A percentile compares a stretch with the other conserved stretches of the same genome.
Conservation (phyloP, 208 protist genomes). For the Leishmania aethiopica region DNA sequence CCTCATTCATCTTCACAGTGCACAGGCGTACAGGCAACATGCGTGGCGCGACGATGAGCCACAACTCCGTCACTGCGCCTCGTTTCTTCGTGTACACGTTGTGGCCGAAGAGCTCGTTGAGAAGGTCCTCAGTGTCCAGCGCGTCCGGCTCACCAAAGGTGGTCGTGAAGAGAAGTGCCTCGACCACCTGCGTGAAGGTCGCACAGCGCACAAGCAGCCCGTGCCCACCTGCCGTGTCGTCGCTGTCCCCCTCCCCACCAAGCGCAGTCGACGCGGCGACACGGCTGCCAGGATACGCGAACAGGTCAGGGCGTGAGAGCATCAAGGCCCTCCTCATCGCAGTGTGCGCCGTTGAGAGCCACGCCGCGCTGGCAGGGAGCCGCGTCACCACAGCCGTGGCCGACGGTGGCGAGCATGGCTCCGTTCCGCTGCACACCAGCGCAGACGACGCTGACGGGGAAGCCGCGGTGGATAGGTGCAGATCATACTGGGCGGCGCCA, state of each 20-base stretch:
- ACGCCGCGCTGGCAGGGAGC: conserved; percentile 6
- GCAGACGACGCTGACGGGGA: background rate
- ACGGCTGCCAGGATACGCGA: background rate
- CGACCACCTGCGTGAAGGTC: conserved; percentile 1
- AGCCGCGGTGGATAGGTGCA: background rate
- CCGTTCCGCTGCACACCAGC: background rate
- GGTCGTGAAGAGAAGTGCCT: conserved; percentile 11
- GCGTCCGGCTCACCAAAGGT: background rate
- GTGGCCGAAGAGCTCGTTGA: background rate
- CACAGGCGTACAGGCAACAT: background rate
- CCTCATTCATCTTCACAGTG: background rate
- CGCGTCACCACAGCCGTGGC: background rate
- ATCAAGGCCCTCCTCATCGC: conserved; percentile 4
- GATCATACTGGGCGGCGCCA: conserved; percentile 2
- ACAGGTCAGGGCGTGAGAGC: background rate
- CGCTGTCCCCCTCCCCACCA: background rate
- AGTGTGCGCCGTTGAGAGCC: conserved; percentile 1
- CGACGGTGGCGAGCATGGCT: background rate
- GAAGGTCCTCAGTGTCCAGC: background rate
- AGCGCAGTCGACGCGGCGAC: background rate
- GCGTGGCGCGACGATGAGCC: conserved; percentile 1
- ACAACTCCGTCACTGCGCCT: background rate
- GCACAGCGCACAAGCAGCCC: conserved; percentile 8
- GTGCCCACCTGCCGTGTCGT: background rate
- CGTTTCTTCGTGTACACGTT: background rate